Evolutionary conservation across 306 rosid genomes (phyloP).

Genomic region (Ormosia emarginata): DNA sequence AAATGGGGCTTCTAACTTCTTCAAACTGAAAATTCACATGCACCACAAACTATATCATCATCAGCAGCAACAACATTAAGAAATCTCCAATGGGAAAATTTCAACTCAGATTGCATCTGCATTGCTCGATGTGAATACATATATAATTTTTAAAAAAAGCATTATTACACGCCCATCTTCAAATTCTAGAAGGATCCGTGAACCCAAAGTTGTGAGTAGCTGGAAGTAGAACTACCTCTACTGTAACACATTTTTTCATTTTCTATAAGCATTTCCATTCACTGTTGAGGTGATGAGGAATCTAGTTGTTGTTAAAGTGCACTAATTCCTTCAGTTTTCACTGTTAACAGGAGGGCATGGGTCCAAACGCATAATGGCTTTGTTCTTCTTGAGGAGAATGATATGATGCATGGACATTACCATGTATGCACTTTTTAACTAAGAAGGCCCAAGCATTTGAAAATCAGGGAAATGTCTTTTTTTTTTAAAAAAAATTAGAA

Average conservation of each 20-base stretch:
- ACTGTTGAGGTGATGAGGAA: constrained; percentile 22
- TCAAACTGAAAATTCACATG: constrained; percentile 43
- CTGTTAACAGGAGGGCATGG: neutral
- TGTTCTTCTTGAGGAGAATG: neutral
- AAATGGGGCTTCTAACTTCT: neutral
- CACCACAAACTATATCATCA: constrained; percentile 19
- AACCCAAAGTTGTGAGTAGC: constrained; percentile 16
- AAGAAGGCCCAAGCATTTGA: neutral
- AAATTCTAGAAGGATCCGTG: constrained; percentile 66
- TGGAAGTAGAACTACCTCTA: constrained; percentile 16
- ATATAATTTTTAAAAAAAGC: neutral
- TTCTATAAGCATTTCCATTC: neutral
- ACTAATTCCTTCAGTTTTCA: neutral
- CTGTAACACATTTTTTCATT: neutral
- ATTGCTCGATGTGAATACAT: neutral
- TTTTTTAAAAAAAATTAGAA: neutral
- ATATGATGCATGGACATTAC: neutral
- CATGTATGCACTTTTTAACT: neutral
- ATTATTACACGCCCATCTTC: neutral
- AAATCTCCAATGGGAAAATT: neutral
- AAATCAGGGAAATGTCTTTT: neutral
- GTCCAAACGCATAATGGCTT: constrained; percentile 11
- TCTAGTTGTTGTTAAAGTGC: neutral
- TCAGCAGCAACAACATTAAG: constrained; percentile 3
- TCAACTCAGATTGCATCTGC: neutral